These are phyloP conservation scores for Phialophora macrospora DNA, from an alignment of 2,329 filamentous ascomycete genomes.

Conservation along the genomic window DNA sequence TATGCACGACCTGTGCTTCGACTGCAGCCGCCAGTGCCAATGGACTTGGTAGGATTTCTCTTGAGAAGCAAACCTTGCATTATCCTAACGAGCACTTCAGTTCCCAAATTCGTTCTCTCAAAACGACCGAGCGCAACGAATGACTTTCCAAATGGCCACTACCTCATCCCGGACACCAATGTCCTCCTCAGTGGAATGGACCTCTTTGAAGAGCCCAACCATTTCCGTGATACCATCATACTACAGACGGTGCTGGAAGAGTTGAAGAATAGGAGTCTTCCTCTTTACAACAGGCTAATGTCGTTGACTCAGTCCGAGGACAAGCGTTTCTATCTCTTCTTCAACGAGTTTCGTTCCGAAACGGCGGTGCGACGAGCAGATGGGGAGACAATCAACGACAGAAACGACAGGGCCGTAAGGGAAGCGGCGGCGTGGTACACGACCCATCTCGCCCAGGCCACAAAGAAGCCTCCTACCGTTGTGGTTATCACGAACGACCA, in stretches of 20 bases:
- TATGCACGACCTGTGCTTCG: constrained; percentile 77
- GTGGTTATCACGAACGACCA: constrained; percentile 95
- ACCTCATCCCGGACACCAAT: constrained; percentile 95
- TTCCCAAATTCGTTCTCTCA: constrained; percentile 82
- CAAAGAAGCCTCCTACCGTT: constrained; percentile 69
- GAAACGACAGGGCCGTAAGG: constrained; percentile 91
- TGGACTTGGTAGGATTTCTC: constrained; percentile 66
- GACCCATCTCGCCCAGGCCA: constrained; percentile 71
- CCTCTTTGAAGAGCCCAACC: constrained; percentile 86
- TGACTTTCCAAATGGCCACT: constrained; percentile 83
- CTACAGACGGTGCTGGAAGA: constrained; percentile 96
- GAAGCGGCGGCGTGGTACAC: constrained; percentile 88
- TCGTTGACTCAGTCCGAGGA: constrained; percentile 92
- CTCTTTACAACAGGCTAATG: constrained; percentile 91
- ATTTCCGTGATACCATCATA: constrained; percentile 96
- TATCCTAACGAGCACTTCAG: constrained; percentile 53
- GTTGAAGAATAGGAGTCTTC: constrained; percentile 88
- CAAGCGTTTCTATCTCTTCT: constrained; percentile 98
- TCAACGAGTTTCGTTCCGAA: constrained; percentile 96
- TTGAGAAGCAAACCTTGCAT: constrained; percentile 30
- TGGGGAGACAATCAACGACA: constrained; percentile 91
- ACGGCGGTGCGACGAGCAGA: constrained; percentile 77
- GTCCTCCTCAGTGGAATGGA: constrained; percentile 96
- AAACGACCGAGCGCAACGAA: constrained; percentile 85
- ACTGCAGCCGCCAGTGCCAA: constrained; percentile 78